Evolutionary conservation across 2,329 filamentous ascomycete species (phyloP).

Genomic region (Trichoderma asperellum): DNA sequence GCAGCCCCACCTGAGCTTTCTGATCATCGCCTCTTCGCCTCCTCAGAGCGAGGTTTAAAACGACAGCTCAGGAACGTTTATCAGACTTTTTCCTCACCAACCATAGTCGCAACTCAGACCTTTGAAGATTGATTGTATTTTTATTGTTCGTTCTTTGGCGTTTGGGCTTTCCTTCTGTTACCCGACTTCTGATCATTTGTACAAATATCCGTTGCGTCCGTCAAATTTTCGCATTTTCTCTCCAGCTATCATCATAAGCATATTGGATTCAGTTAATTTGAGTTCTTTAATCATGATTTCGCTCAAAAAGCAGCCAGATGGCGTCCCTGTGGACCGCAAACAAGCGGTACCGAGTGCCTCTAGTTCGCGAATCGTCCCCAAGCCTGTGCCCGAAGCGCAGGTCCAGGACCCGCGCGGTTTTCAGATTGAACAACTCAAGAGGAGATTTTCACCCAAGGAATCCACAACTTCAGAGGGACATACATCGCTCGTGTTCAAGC

Average conservation of each 20-base stretch:
- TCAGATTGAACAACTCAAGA: slow-evolving; percentile 72
- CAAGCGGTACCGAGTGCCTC: slow-evolving; percentile 54
- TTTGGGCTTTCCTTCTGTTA: slow-evolving; percentile 5
- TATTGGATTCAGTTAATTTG: background rate
- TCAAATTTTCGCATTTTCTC: background rate
- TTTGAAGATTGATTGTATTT: background rate
- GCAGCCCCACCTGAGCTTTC: slow-evolving; percentile 18
- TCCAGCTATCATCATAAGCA: background rate
- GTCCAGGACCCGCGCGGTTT: slow-evolving; percentile 71
- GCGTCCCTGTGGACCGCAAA: slow-evolving; percentile 41
- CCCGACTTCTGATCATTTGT: background rate
- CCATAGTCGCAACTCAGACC: background rate
- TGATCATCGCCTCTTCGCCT: slow-evolving; percentile 6
- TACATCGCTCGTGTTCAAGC: slow-evolving; percentile 64
- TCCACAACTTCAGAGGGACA: slow-evolving; percentile 50
- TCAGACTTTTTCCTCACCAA: background rate
- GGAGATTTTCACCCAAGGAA: slow-evolving; percentile 62
- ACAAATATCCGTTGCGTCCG: background rate
- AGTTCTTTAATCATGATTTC: slow-evolving; percentile 44
- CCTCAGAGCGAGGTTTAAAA: background rate
- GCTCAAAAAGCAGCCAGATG: slow-evolving; percentile 38
- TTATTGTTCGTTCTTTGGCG: background rate
- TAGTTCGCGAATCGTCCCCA: slow-evolving; percentile 59
- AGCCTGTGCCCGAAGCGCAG: slow-evolving; percentile 68
- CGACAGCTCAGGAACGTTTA: background rate